These are phyloP conservation scores for Komagataella ulmi DNA, from an alignment of 805 yeast species.

Conservation along the genomic window DNA sequence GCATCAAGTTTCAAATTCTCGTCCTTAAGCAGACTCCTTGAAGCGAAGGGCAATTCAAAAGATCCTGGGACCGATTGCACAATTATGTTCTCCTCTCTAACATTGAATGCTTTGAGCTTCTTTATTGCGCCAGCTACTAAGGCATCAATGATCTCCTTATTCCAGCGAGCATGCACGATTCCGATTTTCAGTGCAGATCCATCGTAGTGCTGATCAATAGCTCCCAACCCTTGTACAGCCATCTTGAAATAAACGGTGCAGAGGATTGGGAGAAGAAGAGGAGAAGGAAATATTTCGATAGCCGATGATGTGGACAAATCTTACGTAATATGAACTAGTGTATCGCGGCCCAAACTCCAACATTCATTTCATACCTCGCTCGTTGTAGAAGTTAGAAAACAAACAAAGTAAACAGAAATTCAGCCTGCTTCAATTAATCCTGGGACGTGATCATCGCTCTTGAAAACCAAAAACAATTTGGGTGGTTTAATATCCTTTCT, in stretches of 20 bases:
- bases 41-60: conserved; percentile 83
- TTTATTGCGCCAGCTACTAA: conserved; percentile 66
- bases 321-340: background rate
- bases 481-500: background rate
- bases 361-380: background rate
- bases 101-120: conserved; percentile 52
- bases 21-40: conserved; percentile 36
- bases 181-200: conserved; percentile 55
- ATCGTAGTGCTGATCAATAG: conserved; percentile 2
- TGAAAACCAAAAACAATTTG: background rate
- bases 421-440: background rate
- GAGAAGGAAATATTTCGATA: background rate
- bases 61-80: conserved; percentile 91
- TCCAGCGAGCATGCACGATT: conserved; percentile 96
- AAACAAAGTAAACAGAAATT: background rate
- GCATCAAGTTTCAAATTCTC: conserved; percentile 50
- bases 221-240: conserved; percentile 4
- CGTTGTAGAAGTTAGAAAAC: background rate
- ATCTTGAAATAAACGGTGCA: background rate
- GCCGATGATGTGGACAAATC: background rate
- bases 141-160: conserved; percentile 59
- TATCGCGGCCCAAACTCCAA: background rate
- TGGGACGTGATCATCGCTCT: background rate
- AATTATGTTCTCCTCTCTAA: conserved; percentile 59
- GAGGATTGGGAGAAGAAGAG: background rate